Evolutionary conservation across 176 grass and related monocot genomes (phyloP), one percentile per base, ranked within the genome.

Genomic region (Rhynchospora breviuscula): DNA sequence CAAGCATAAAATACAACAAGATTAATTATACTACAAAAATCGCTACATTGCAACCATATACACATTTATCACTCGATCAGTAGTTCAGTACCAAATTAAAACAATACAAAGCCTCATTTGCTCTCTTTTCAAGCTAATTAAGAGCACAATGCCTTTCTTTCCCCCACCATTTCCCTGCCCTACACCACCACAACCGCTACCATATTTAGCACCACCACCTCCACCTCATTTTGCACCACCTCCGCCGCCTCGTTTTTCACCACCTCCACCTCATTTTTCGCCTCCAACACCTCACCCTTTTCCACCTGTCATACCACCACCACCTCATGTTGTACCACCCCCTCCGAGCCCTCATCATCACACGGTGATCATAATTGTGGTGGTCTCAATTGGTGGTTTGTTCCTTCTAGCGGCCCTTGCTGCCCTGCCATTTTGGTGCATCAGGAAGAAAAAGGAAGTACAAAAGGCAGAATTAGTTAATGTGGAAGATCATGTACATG

Each of bases 281-380:
- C 88, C 81, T 0, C 79, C 86, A 58, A 80, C 83, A 84, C 73
- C 83, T 78, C 68, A 73, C 23, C 84, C 91, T 0, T 87, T 84
- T 0, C 86, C 91, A 0, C 87, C 88, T 0, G 85, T 61, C 14
- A 57, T 88, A 69, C 22, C 6, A 33, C 85, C 89, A 4, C 81
- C 84, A 0, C 2, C 67, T 4, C 86, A 85, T 0, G 23, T 53
- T 1, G 79, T 80, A 1, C 90, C 88, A 7, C 91, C 89, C 0
- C 94, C 85, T 53, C 83, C 85, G 54, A 86, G 82, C 14, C 91
- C 88, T 0, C 59, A 65, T 40, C 35, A 40, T 64, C 88, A 97
- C 77, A 78, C 86, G 0, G 78, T 94, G 80, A 94, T 97, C 79
- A 84, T 97, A 44, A 84, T 97, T 35, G 91, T 97, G 33, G 90